Evolutionary conservation across 2,329 filamentous ascomycete species (phyloP).

Genomic region (Cordyceps fumosorosea): DNA sequence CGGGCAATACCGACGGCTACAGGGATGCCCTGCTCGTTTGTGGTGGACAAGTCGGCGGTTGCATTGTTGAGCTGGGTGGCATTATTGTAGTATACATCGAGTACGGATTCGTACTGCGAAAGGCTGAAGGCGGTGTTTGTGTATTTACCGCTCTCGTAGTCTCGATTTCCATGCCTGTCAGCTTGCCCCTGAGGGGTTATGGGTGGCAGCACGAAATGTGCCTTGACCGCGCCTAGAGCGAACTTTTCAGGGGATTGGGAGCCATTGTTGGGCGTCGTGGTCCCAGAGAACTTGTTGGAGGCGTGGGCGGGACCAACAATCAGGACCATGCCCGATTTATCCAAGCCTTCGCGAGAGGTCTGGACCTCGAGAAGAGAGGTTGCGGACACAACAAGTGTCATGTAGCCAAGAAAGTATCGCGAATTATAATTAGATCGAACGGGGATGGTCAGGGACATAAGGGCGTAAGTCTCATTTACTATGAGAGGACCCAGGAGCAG

Average conservation of each 20-base stretch:
- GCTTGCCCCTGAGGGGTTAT: slow-evolving; percentile 28
- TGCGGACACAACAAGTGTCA: slow-evolving; percentile 70
- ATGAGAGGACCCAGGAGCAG: slow-evolving; percentile 72
- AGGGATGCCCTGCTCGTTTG: slow-evolving; percentile 61
- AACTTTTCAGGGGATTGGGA: slow-evolving; percentile 34
- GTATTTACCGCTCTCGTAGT: slow-evolving; percentile 25
- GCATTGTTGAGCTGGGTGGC: slow-evolving; percentile 57
- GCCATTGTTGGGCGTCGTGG: slow-evolving; percentile 39
- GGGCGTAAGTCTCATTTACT: slow-evolving; percentile 65
- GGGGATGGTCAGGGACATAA: slow-evolving; percentile 76
- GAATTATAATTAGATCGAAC: slow-evolving; percentile 60
- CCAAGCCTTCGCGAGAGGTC: slow-evolving; percentile 62
- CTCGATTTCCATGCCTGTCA: slow-evolving; percentile 38
- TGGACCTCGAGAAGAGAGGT: slow-evolving; percentile 55
- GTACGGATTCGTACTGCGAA: slow-evolving; percentile 54
- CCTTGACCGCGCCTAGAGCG: slow-evolving; percentile 35
- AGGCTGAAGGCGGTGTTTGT: slow-evolving; percentile 50
- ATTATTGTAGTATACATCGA: slow-evolving; percentile 50
- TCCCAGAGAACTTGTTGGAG: slow-evolving; percentile 56
- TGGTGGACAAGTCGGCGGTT: slow-evolving; percentile 61
- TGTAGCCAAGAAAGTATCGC: slow-evolving; percentile 67
- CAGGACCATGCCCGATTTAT: slow-evolving; percentile 63
- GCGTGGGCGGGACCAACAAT: slow-evolving; percentile 61
- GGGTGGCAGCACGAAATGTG: slow-evolving; percentile 59
- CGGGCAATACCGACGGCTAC: slow-evolving; percentile 78